phyloP scores from a whole-genome alignment of 2,329 filamentous ascomycete species.

The Emergomyces pasteurianus region DNA sequence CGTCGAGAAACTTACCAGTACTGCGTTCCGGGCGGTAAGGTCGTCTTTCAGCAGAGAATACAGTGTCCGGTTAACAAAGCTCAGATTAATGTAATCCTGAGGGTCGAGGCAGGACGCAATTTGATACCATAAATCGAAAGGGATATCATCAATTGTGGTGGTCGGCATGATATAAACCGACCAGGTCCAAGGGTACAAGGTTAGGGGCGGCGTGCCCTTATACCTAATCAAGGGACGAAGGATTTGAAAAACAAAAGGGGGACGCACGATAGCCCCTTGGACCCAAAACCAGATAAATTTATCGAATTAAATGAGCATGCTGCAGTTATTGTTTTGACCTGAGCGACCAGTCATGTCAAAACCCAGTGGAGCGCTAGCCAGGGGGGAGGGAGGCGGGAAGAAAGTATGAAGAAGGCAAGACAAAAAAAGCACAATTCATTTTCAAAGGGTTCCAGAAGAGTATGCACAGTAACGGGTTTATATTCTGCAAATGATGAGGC shows the following conservation, averaged over 20 bases:
- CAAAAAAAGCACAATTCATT: not conserved
- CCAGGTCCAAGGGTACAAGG: not conserved
- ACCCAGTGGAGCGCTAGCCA: not conserved
- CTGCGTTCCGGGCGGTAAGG: constrained; percentile 44
- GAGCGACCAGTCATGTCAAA: not conserved
- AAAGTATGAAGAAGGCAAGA: not conserved
- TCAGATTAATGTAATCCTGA: constrained; percentile 47
- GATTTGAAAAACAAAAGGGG: not conserved
- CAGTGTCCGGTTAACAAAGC: constrained; percentile 42
- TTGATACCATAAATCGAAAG: constrained; percentile 53
- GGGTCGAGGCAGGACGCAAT: constrained; percentile 45
- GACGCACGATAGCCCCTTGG: not conserved
- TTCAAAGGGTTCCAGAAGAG: not conserved
- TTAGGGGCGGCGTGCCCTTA: not conserved
- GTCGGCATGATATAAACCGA: constrained; percentile 1
- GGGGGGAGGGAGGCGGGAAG: not conserved
- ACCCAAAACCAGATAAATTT: not conserved
- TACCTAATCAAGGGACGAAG: not conserved
- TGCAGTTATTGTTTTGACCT: not conserved
- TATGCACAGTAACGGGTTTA: not conserved
- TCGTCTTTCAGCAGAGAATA: constrained; percentile 41
- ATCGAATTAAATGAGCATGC: not conserved
- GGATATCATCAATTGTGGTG: constrained; percentile 34
- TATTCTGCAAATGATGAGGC: not conserved
- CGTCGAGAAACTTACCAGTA: constrained; percentile 39